A percentile compares a stretch with the other conserved stretches of the same genome.
phyloP scores from a whole-genome alignment of 345 rosid genomes.

The Mallotus nudiflorus region DNA sequence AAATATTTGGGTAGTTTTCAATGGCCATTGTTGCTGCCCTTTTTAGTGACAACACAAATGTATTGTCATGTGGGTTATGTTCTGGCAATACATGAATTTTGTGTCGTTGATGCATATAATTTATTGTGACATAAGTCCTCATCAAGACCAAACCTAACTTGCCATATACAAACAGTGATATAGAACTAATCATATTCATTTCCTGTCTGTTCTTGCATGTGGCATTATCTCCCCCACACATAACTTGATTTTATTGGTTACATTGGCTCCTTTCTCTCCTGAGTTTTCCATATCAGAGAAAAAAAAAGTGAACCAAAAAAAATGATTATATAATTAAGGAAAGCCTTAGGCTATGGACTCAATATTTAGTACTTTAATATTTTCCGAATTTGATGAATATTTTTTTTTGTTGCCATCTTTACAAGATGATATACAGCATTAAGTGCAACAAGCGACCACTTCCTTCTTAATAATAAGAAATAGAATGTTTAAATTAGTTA shows the following conservation, averaged over 20 bases:
- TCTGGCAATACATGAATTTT: neutral
- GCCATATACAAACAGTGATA: neutral
- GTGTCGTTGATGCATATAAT: neutral
- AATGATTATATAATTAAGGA: no score
- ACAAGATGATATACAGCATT: no score
- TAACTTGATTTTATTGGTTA: neutral
- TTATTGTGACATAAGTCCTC: neutral
- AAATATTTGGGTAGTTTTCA: neutral
- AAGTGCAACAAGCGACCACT: no score
- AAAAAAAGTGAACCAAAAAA: no score
- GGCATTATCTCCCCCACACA: conserved; percentile 5
- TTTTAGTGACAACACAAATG: neutral
- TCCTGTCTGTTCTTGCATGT: neutral
- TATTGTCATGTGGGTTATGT: neutral
- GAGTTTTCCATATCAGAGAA: neutral
- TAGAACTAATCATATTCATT: neutral
- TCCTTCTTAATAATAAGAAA: no score
- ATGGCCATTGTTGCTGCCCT: neutral
- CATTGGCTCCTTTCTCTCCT: neutral
- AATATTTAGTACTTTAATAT: no score
- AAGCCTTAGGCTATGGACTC: no score
- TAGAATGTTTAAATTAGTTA: no score
- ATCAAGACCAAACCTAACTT: neutral
- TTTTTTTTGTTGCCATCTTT: no score
- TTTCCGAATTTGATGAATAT: no score